Percentiles rank a stretch among this genome's conserved stretches.
Evolutionary conservation across 73 alveolate species (phyloP).

Genomic region (Stentor coeruleus): DNA sequence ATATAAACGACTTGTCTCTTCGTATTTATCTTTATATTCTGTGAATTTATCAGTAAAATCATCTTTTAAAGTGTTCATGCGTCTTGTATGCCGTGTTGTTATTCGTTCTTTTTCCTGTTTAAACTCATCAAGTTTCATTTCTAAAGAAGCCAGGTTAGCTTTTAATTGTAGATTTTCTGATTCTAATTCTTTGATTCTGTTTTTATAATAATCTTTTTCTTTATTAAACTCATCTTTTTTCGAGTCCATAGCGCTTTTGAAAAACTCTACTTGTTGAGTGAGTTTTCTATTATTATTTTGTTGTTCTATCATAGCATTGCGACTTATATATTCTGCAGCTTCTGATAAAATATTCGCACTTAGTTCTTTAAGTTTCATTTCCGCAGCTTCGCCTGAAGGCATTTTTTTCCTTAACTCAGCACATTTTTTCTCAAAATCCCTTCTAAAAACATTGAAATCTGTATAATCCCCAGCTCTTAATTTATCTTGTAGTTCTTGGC

Average conservation of each 20-base stretch:
- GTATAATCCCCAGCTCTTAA: slow-evolving; percentile 10
- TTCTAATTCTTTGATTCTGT: not conserved
- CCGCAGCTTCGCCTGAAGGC: slow-evolving; percentile 8
- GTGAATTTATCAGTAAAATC: not conserved
- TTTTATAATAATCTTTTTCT: slow-evolving; percentile 27
- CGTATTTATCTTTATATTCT: slow-evolving; percentile 2
- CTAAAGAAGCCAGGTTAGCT: not conserved
- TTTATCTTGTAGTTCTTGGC: slow-evolving; percentile 21
- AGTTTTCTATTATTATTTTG: not conserved
- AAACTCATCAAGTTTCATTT: slow-evolving; percentile 11
- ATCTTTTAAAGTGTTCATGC: not conserved
- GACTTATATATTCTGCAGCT: slow-evolving; percentile 25
- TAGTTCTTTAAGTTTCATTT: slow-evolving; percentile 14
- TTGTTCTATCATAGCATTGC: slow-evolving; percentile 10
- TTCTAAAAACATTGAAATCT: slow-evolving; percentile 13
- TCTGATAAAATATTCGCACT: not conserved
- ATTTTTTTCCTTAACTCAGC: not conserved
- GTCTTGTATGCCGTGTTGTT: not conserved
- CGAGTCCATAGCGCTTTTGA: not conserved
- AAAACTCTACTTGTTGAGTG: not conserved
- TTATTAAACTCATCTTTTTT: slow-evolving; percentile 15
- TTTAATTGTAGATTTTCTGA: slow-evolving; percentile 17
- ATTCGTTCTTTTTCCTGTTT: slow-evolving; percentile 23
- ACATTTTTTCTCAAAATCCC: slow-evolving; percentile 18
- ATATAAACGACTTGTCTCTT: not conserved